These are phyloP conservation scores for Sugiyamaella novakii DNA, from an alignment of 1,139 yeast genomes.

Conservation along the genomic window DNA sequence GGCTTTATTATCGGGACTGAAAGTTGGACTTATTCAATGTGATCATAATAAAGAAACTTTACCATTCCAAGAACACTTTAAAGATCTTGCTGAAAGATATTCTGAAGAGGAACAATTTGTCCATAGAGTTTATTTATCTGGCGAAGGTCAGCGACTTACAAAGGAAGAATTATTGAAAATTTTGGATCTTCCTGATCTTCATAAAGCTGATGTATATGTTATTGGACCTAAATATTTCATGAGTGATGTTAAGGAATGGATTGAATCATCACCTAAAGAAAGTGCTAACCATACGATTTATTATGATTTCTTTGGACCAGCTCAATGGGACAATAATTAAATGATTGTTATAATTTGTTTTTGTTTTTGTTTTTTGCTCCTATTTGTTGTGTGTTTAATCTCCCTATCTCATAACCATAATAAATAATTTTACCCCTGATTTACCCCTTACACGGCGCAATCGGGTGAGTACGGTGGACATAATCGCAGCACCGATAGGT, in stretches of 20 bases:
- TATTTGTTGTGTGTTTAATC: too few relatives aligned
- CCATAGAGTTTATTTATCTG: constrained; percentile 28
- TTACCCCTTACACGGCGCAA: not conserved
- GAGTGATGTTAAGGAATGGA: constrained; percentile 22
- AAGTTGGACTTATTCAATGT: constrained; percentile 33
- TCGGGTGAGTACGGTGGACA: too few relatives aligned
- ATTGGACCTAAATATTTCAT: constrained; percentile 33
- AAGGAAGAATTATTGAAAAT: constrained; percentile 27
- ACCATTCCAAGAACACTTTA: constrained; percentile 30
- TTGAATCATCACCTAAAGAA: constrained; percentile 3
- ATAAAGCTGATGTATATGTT: constrained; percentile 27
- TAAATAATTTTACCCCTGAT: too few relatives aligned
- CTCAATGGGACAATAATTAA: constrained; percentile 17
- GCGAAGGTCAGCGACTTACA: constrained; percentile 25
- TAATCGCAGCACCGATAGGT: too few relatives aligned
- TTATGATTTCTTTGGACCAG: constrained; percentile 25
- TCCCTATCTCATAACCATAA: too few relatives aligned
- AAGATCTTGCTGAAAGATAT: constrained; percentile 22
- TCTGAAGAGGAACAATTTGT: constrained; percentile 25
- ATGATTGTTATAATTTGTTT: too few relatives aligned
- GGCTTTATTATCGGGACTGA: constrained; percentile 31
- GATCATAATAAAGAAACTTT: constrained; percentile 28
- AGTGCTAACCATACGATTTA: constrained; percentile 13
- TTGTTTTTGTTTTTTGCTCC: not conserved
- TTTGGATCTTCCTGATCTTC: constrained; percentile 17